phyloP scores from a whole-genome alignment of 352 stramenopile genomes.

The Pythium diclinum region DNA sequence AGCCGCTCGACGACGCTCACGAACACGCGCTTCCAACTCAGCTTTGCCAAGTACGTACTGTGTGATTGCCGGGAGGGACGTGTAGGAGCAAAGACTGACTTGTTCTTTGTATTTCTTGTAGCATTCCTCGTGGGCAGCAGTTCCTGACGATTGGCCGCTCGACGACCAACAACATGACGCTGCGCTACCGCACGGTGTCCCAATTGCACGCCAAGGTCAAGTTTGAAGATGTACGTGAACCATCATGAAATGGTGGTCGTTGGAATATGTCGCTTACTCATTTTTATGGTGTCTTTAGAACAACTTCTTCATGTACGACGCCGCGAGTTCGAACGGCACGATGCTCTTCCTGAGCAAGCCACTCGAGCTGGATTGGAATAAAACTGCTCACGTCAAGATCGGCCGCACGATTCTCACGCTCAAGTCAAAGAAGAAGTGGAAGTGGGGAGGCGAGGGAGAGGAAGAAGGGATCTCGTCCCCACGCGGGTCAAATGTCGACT shows the following conservation, averaged over 20 bases:
- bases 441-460: slow-evolving; percentile 45
- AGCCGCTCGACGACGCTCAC: slow-evolving; percentile 82
- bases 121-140: slow-evolving; percentile 62
- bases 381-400: slow-evolving; percentile 81
- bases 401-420: slow-evolving; percentile 80
- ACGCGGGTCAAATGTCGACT: slow-evolving; percentile 1
- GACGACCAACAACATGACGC: slow-evolving; percentile 84
- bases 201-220: slow-evolving; percentile 83
- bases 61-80: not conserved
- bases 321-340: slow-evolving; percentile 77
- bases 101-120: slow-evolving; percentile 25
- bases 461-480: slow-evolving; percentile 22
- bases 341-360: slow-evolving; percentile 83
- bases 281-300: slow-evolving; percentile 35
- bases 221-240: slow-evolving; percentile 65
- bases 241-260: not conserved
- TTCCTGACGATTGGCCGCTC: slow-evolving; percentile 77
- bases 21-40: slow-evolving; percentile 91
- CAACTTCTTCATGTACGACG: slow-evolving; percentile 75
- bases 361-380: slow-evolving; percentile 81
- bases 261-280: not conserved
- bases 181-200: slow-evolving; percentile 83
- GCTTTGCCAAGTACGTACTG: slow-evolving; percentile 81
- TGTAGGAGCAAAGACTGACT: not conserved
- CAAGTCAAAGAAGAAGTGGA: slow-evolving; percentile 83